Conservation (phyloP, 257 asterid genomes). For the Rauvolfia tetraphylla region DNA sequence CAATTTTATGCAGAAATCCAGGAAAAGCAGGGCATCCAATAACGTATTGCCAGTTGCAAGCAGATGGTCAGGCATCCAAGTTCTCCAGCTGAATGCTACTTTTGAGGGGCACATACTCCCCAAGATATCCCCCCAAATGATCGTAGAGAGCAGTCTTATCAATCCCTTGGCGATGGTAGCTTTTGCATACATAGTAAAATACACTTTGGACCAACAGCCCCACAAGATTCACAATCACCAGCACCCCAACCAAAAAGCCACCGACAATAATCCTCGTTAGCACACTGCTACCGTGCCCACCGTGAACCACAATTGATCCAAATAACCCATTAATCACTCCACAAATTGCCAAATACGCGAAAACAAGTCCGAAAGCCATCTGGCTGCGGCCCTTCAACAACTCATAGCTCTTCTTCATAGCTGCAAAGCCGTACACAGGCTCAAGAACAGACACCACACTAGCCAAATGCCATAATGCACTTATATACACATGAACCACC, state of each 20-base stretch:
- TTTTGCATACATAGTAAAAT: slow-evolving; percentile 92
- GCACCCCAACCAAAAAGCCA: slow-evolving; percentile 80
- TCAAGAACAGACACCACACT: slow-evolving; percentile 88
- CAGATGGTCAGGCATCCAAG: slow-evolving; percentile 50
- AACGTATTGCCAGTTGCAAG: slow-evolving; percentile 14
- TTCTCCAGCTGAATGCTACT: slow-evolving; percentile 95
- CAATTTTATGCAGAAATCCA: slow-evolving; percentile 7
- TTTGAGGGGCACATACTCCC: slow-evolving; percentile 94
- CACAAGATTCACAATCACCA: slow-evolving; percentile 79
- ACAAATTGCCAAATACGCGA: slow-evolving; percentile 59
- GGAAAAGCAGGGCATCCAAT: slow-evolving; percentile 6
- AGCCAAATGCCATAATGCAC: slow-evolving; percentile 92
- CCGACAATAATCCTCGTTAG: slow-evolving; percentile 68
- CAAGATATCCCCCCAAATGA: slow-evolving; percentile 97
- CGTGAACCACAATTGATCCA: slow-evolving; percentile 70
- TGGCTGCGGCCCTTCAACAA: slow-evolving; percentile 56
- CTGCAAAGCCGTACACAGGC: slow-evolving; percentile 63
- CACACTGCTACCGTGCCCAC: slow-evolving; percentile 62
- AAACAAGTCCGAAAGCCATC: slow-evolving; percentile 61
- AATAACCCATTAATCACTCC: slow-evolving; percentile 60
- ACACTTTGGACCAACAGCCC: slow-evolving; percentile 93
- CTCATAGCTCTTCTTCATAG: slow-evolving; percentile 75
- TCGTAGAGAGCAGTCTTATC: slow-evolving; percentile 81
- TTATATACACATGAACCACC: slow-evolving; percentile 78
- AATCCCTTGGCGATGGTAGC: slow-evolving; percentile 83